A percentile compares a stretch with the other conserved stretches of the same genome.
These are phyloP conservation scores for Casaregolazyma lundiana DNA, from an alignment of 1,139 yeast genomes.

Conservation along the genomic window DNA sequence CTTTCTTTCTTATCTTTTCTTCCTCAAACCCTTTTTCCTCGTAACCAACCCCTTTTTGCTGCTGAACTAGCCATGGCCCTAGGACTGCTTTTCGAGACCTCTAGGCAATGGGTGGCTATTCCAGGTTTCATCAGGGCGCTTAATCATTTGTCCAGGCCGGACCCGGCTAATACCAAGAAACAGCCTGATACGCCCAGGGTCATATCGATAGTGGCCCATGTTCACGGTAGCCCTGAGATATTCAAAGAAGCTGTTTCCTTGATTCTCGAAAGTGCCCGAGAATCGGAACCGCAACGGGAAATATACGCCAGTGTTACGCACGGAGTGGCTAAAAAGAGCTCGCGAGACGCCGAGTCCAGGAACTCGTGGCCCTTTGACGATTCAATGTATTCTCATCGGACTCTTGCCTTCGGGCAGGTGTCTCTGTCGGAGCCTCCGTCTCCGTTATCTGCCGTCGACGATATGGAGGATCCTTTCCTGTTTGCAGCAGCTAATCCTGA, in stretches of 20 bases:
- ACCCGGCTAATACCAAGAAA: not conserved
- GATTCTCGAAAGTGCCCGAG: conserved; percentile 2
- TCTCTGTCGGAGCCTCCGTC: conserved; percentile 5
- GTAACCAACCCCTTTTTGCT: too few relatives aligned
- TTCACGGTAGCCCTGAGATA: conserved; percentile 1
- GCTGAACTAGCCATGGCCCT: not conserved
- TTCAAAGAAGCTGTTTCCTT: not conserved
- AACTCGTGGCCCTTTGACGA: not conserved
- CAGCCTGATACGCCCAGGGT: not conserved
- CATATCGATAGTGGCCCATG: conserved; percentile 1
- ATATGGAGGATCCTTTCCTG: not conserved
- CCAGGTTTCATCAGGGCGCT: not conserved
- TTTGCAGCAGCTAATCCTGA: conserved; percentile 1
- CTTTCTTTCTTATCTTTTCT: not conserved
- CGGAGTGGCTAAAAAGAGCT: conserved; percentile 2
- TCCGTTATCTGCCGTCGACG: conserved; percentile 3
- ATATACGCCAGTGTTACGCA: conserved; percentile 10
- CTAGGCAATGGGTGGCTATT: not conserved
- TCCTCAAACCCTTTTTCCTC: not conserved
- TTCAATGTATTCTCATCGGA: not conserved
- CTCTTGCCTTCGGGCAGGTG: not conserved
- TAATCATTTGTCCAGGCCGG: not conserved
- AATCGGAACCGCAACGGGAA: not conserved
- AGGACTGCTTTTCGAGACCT: not conserved
- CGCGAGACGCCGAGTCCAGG: not conserved